Evolutionary conservation across 768 basidiomycete species (phyloP).

Genomic region (Flagelloscypha sp.): DNA sequence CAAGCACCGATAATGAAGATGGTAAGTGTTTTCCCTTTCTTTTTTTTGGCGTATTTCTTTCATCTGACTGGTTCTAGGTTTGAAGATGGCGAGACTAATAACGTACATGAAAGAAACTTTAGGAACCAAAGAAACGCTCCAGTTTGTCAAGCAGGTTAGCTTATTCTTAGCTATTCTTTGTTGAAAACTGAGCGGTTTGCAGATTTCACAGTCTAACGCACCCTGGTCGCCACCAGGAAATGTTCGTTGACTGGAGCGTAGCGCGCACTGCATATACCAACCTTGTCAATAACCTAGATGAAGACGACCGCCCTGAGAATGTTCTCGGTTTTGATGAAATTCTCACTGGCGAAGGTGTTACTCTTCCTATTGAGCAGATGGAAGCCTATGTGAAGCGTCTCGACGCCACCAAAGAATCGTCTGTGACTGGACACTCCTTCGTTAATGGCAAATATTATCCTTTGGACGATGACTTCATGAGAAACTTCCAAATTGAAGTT

Average conservation of each 20-base stretch:
- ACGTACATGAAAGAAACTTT: conserved; percentile 56
- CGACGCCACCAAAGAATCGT: conserved; percentile 31
- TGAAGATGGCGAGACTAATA: conserved; percentile 64
- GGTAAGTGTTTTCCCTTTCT: conserved; percentile 17
- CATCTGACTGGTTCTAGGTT: conserved; percentile 32
- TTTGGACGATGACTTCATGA: conserved; percentile 62
- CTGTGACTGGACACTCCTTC: conserved; percentile 61
- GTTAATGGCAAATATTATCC: conserved; percentile 80
- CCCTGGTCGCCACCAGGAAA: not conserved
- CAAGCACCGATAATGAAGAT: conserved; percentile 47
- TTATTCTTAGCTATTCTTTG: conserved; percentile 1
- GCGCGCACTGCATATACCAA: conserved; percentile 1
- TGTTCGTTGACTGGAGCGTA: conserved; percentile 6
- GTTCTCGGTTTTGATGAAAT: conserved; percentile 31
- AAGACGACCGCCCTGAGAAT: conserved; percentile 13
- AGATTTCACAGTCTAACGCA: no score
- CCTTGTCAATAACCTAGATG: conserved; percentile 11
- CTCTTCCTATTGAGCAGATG: conserved; percentile 32
- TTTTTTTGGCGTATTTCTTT: not conserved
- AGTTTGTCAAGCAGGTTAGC: conserved; percentile 49
- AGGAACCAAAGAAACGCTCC: conserved; percentile 56
- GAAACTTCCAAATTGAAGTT: conserved; percentile 53
- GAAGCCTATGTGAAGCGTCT: conserved; percentile 52
- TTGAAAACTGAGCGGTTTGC: conserved; percentile 3
- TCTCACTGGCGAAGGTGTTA: conserved; percentile 21